Evolutionary conservation across 1,139 yeast species (phyloP).

Genomic region (Candida frijolesensis): DNA sequence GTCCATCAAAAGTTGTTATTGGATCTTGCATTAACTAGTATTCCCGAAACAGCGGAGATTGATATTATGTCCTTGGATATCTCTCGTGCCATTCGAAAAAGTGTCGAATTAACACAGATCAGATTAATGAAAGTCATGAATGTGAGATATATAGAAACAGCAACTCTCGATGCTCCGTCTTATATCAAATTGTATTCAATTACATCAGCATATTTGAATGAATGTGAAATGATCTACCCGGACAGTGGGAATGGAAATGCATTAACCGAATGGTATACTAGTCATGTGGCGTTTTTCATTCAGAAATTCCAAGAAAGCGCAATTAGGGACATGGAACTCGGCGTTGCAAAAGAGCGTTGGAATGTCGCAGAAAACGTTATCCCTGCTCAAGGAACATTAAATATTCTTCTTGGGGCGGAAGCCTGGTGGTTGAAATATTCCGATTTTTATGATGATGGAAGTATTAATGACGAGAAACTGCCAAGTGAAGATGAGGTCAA

Average conservation of each 20-base stretch:
- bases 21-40: conserved; percentile 66
- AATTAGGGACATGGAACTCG: conserved; percentile 43
- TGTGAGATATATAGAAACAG: conserved; percentile 74
- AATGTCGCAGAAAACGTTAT: conserved; percentile 51
- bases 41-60: conserved; percentile 35
- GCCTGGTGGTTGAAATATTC: conserved; percentile 50
- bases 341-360: conserved; percentile 78
- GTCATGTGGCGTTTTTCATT: conserved; percentile 65
- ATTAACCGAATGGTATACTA: conserved; percentile 66
- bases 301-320: conserved; percentile 58
- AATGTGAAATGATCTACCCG: conserved; percentile 85
- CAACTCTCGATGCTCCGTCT: conserved; percentile 53
- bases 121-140: conserved; percentile 77
- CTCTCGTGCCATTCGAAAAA: conserved; percentile 58
- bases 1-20: conserved; percentile 78
- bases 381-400: conserved; percentile 52
- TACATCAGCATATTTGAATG: conserved; percentile 70
- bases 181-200: conserved; percentile 70
- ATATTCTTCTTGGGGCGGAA: conserved; percentile 52
- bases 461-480: conserved; percentile 9
- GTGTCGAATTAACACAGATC: conserved; percentile 73
- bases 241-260: conserved; percentile 53
- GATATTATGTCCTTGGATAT: conserved; percentile 66
- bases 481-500: conserved; percentile 5
- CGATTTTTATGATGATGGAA: conserved; percentile 25